phyloP scores from a whole-genome alignment of 768 basidiomycete species.

The Pisolithus microcarpus region DNA sequence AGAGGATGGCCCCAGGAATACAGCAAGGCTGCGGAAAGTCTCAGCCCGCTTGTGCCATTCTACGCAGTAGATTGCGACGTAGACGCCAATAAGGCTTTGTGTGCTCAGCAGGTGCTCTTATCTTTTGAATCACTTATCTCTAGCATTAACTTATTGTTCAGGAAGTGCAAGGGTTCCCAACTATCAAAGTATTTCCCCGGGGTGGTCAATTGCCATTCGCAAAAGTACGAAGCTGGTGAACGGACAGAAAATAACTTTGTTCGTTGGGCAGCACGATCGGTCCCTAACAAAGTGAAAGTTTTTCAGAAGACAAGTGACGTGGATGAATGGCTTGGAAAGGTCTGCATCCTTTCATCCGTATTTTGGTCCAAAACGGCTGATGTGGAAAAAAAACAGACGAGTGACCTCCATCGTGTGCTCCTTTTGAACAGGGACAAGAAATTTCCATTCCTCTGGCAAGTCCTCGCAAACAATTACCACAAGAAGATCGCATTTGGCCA shows the following conservation, averaged over 20 bases:
- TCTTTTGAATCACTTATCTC: not conserved
- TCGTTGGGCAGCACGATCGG: conserved; percentile 65
- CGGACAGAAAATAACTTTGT: conserved; percentile 68
- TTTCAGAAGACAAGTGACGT: conserved; percentile 53
- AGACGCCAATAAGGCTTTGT: conserved; percentile 71
- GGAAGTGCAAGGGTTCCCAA: conserved; percentile 88
- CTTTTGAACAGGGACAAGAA: conserved; percentile 71
- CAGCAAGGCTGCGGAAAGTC: conserved; percentile 68
- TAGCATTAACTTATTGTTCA: conserved; percentile 15
- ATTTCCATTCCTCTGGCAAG: conserved; percentile 74
- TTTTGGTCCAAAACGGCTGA: not conserved
- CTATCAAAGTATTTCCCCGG: conserved; percentile 85
- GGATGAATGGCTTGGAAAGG: conserved; percentile 61
- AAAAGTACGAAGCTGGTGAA: conserved; percentile 60
- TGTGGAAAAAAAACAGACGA: conserved; percentile 22
- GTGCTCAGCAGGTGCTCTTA: conserved; percentile 59
- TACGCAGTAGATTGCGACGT: conserved; percentile 95
- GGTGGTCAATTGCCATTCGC: conserved; percentile 55
- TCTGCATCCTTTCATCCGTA: conserved; percentile 24
- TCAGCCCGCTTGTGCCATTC: conserved; percentile 76
- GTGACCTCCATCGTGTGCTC: conserved; percentile 48
- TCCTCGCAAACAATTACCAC: conserved; percentile 65
- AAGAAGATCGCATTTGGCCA: conserved; percentile 56
- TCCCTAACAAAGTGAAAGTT: conserved; percentile 66
- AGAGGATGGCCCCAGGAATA: conserved; percentile 81